A percentile compares a stretch with the other conserved stretches of the same genome.
phyloP scores from a whole-genome alignment of 768 basidiomycete species.

The Russula dissimulans region DNA sequence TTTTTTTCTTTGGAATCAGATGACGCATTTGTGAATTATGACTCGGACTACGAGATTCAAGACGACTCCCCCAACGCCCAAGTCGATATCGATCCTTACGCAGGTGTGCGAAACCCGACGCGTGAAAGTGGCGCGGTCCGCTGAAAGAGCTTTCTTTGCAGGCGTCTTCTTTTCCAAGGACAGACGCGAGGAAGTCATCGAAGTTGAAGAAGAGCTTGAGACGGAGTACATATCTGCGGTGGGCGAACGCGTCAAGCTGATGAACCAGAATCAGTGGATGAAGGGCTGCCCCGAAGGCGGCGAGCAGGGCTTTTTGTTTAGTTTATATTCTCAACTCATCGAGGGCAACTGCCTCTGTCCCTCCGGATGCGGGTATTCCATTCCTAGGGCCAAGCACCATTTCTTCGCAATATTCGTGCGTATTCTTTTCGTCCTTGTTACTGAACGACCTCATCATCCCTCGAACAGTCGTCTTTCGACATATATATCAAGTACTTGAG shows the following conservation, averaged over 20 bases:
- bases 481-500: slow-evolving; percentile 59
- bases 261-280: slow-evolving; percentile 95
- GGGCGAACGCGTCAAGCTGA: slow-evolving; percentile 46
- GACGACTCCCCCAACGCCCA: slow-evolving; percentile 33
- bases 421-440: slow-evolving; percentile 21
- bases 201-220: slow-evolving; percentile 76
- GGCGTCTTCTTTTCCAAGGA: slow-evolving; percentile 96
- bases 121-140: too few relatives aligned
- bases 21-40: slow-evolving; percentile 68
- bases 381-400: slow-evolving; percentile 58
- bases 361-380: slow-evolving; percentile 56
- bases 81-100: slow-evolving; percentile 77
- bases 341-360: slow-evolving; percentile 62
- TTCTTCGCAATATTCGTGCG: slow-evolving; percentile 81
- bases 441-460: slow-evolving; percentile 2
- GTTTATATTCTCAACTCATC: slow-evolving; percentile 67
- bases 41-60: slow-evolving; percentile 61
- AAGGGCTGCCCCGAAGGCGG: slow-evolving; percentile 91
- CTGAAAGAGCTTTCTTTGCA: slow-evolving; percentile 24
- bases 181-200: slow-evolving; percentile 83
- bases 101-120: slow-evolving; percentile 40
- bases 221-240: slow-evolving; percentile 33
- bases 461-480: slow-evolving; percentile 58
- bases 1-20: slow-evolving; percentile 21
- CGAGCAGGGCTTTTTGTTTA: slow-evolving; percentile 84